Conservation (phyloP, 192 early-diverging fungal species). For the Podila epicladia region DNA sequence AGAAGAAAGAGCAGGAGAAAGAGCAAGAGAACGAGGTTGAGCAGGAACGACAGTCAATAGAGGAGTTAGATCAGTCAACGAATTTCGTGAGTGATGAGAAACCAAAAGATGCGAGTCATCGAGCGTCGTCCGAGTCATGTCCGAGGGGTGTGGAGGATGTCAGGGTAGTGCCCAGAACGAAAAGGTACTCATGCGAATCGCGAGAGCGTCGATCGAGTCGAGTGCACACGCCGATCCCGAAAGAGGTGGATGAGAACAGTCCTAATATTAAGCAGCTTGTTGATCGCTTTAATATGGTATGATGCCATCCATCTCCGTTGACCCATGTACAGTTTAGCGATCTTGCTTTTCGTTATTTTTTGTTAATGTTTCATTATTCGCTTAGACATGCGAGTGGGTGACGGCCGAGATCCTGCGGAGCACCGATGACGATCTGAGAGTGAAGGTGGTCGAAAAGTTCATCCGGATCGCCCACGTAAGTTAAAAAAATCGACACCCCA, state of each 20-base stretch:
- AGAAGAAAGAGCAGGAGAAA: neutral
- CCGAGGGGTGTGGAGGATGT: slow-evolving; percentile 6
- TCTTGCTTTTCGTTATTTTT: neutral
- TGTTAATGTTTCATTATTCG: neutral
- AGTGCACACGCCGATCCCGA: neutral
- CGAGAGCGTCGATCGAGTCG: no score
- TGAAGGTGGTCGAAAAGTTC: slow-evolving; percentile 68
- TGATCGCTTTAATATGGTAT: slow-evolving; percentile 46
- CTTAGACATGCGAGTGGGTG: slow-evolving; percentile 64
- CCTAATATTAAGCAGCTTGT: slow-evolving; percentile 32
- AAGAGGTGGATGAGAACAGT: slow-evolving; percentile 10
- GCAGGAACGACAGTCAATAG: neutral
- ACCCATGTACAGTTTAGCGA: neutral
- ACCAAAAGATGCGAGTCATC: neutral
- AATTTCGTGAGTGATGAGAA: neutral
- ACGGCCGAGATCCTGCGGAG: slow-evolving; percentile 62
- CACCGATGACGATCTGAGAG: slow-evolving; percentile 52
- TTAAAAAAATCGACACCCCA: neutral
- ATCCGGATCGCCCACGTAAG: slow-evolving; percentile 68
- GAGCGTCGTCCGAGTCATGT: slow-evolving; percentile 11
- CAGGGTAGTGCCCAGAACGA: neutral
- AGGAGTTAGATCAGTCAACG: neutral
- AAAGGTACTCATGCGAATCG: no score
- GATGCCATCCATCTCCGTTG: neutral
- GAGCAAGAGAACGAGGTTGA: neutral